Percentiles rank a stretch among this genome's conserved stretches.
Conservation (phyloP, 2,329 filamentous ascomycete genomes). For the Claviceps sp. region DNA sequence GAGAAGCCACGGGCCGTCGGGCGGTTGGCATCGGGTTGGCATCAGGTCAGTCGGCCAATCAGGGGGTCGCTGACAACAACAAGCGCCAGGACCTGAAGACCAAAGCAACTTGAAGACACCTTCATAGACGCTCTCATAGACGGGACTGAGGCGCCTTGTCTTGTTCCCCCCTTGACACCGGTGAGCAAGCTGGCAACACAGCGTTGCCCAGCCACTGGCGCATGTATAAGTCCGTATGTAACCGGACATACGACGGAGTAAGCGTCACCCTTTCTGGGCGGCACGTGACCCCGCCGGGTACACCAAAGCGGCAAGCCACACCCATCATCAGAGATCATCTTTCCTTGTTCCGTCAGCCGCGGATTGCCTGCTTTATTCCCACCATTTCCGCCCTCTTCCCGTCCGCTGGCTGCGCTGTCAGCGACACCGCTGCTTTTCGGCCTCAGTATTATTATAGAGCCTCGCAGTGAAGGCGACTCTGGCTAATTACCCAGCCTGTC, state of each 20-base stretch:
- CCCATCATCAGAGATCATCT: background rate
- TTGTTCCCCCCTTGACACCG: background rate
- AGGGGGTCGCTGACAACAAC: background rate
- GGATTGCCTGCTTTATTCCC: background rate
- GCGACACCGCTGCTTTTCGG: slow-evolving; percentile 2
- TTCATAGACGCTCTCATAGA: background rate
- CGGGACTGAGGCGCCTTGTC: background rate
- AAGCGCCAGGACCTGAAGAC: background rate
- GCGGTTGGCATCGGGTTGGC: slow-evolving; percentile 1
- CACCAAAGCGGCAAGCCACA: background rate
- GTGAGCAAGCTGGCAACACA: background rate
- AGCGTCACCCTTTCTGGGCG: background rate
- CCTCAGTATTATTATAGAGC: background rate
- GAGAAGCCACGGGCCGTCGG: slow-evolving; percentile 1
- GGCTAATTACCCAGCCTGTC: no score
- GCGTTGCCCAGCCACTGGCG: background rate
- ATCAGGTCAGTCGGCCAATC: slow-evolving; percentile 3
- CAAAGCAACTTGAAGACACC: no score
- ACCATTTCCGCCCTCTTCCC: background rate
- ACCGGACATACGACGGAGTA: background rate
- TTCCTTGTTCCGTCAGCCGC: background rate
- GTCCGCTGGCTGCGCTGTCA: background rate
- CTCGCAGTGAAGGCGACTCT: no score
- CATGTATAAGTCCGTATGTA: no score
- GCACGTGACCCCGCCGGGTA: background rate